Percentiles rank a stretch among this genome's conserved stretches.
phyloP scores from a whole-genome alignment of 116 monocot species.

The Thalassia testudinum region DNA sequence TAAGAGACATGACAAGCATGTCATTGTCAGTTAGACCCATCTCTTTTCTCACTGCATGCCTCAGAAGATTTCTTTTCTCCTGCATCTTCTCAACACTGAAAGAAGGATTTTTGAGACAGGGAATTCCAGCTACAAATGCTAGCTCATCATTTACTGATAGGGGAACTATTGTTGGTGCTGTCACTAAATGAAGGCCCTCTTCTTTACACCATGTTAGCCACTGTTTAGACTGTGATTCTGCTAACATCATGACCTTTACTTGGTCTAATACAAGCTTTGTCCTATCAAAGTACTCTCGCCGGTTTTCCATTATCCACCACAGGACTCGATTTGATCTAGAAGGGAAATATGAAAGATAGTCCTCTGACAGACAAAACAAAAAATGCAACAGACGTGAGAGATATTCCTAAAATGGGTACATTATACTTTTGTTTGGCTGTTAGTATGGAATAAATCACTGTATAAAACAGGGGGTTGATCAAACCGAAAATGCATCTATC shows the following conservation, averaged over 20 bases:
- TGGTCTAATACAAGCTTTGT: constrained; percentile 63
- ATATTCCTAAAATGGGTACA: no score
- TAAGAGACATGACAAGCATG: constrained; percentile 75
- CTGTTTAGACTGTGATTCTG: constrained; percentile 57
- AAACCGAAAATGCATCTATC: no score
- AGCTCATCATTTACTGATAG: constrained; percentile 91
- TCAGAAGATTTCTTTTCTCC: constrained; percentile 44
- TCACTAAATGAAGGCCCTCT: constrained; percentile 51
- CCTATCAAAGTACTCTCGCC: constrained; percentile 71
- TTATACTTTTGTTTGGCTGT: no score
- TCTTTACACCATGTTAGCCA: constrained; percentile 91
- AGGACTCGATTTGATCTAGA: constrained; percentile 50
- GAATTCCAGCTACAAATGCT: constrained; percentile 78
- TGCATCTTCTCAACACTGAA: constrained; percentile 58
- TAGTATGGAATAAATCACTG: no score
- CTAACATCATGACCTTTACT: constrained; percentile 67
- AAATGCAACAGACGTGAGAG: no score
- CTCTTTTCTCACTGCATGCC: constrained; percentile 58
- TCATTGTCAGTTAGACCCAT: constrained; percentile 73
- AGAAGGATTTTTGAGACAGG: constrained; percentile 53
- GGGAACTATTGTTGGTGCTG: constrained; percentile 49
- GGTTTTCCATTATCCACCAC: constrained; percentile 99
- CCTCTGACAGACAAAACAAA: no score
- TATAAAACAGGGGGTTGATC: no score
- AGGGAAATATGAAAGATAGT: constrained; percentile 7